Percentiles rank a stretch among this genome's conserved stretches.
Evolutionary conservation across 306 rosid genomes (phyloP).

Genomic region (Quercus bicolor): DNA sequence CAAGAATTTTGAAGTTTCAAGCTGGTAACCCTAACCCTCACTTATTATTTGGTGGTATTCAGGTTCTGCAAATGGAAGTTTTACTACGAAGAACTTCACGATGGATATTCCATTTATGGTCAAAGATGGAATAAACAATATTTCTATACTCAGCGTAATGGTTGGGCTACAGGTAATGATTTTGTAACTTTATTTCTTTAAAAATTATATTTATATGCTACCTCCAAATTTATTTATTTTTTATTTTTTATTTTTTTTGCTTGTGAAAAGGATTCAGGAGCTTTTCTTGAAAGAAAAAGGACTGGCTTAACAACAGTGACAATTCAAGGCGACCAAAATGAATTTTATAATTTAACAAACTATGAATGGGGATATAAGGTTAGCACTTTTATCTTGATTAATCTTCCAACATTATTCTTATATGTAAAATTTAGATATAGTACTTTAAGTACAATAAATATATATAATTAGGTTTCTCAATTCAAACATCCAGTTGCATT

Average conservation of each 20-base stretch:
- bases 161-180: constrained; percentile 64
- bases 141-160: constrained; percentile 66
- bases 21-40: not conserved
- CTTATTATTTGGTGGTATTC: not conserved
- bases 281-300: constrained; percentile 62
- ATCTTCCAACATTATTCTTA: not conserved
- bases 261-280: constrained; percentile 63
- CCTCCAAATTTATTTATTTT: too few species aligned
- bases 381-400: not conserved
- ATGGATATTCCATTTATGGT: constrained; percentile 42
- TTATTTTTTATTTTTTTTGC: not conserved
- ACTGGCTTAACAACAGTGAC: constrained; percentile 51
- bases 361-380: constrained; percentile 70
- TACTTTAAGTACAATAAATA: too few species aligned
- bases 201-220: not conserved
- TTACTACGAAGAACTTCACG: constrained; percentile 29
- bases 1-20: not conserved
- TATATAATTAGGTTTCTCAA: too few species aligned
- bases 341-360: constrained; percentile 41
- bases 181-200: not conserved
- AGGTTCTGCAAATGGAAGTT: constrained; percentile 63
- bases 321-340: constrained; percentile 39
- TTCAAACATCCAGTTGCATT: too few species aligned
- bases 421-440: too few species aligned
- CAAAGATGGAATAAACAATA: constrained; percentile 46